Base-by-base conservation (phyloP, 1,139 yeast genomes). In the Maudiozyma humilis region DNA sequence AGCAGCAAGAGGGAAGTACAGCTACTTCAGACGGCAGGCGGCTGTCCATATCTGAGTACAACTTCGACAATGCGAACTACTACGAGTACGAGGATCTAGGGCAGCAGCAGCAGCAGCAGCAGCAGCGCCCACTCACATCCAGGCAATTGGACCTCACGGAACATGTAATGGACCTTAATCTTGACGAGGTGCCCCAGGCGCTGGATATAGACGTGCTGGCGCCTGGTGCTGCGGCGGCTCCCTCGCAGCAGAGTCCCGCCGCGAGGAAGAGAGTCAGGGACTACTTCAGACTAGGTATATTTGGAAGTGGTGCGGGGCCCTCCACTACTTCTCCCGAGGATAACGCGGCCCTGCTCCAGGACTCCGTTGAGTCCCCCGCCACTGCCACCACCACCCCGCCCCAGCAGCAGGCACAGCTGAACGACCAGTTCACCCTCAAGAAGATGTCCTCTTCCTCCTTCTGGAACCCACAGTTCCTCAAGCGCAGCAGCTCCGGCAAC, bases 41-140 rank as follows among this genome's bases (percentile, higher is more conserved):
- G 40, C 45, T 56, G 13, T 56, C 61, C 6, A 56, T 56, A 15
- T 52, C 57, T 16, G 55, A 53, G 19, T 54, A 55, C 38, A 50
- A 56, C 38, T 48, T 49, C 36, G 52, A 52, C 40, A 52, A 53
- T 23, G 52, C 57, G 3, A 52, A 51, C 14, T 56, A 53, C 45
- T 53, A 52, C 42, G 60, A 56, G 43, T 55, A 52, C 46, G 60
- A 55, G 44, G 50, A 44, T 40, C 53, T 56, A 40, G 56, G 51
- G 15, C 17, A 36, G 18, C 32, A 35, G 25, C n/a, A 12, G 15
- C 13, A 34, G 10, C 27, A 35, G 15, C 5, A 13, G 13, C 14
- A 17, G 17, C 13, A 14, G 17, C 4, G 20, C 19, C 19, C 36
- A 31, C 14, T n/a, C n/a, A 16, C 20, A 4, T 3, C 27, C 8